Base-by-base conservation (phyloP, 1,139 yeast genomes). In the Blastobotrys illinoisensis region DNA sequence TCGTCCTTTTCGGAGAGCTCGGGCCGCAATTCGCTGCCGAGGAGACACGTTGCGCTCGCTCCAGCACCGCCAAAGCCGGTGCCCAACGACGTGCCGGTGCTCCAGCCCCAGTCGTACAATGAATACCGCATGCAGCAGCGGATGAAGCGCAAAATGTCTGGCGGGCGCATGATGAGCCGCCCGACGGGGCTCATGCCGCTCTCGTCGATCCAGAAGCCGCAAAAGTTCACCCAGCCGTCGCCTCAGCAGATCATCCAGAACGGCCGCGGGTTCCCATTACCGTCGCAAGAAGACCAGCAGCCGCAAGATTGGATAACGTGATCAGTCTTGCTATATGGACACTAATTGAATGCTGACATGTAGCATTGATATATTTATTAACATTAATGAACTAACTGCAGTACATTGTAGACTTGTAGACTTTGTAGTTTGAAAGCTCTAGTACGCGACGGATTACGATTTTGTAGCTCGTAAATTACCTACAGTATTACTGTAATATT, bases 41-140 rank as follows among this genome's bases (percentile, higher is more conserved):
- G 64, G 23, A 61, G 64, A 14, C 60, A 61, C 46, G 59, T 64
- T 5, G 58, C 63, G 3, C 47, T 61, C 45, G 67, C 66, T 2
- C 66, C 65, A 1, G 59, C 60, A 0, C 59, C 56, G 6, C 57
- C 61, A 9, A 54, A 56, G 44, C 56, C 54, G 4, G 14, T 56
- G 6, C 36, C 49, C 2, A 49, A 54, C 7, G 50, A 52, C n/a
- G 58, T 46, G 21, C 52, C 49, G 11, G 47, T 54, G 44, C 53
- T 58, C 23, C 54, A 54, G 45, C 58, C 59, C 3, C 61, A 59
- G 52, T 54, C 61, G 26, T 45, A 57, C 26, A 58, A 46, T 44
- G 61, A 58, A 26, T 58, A 54, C 50, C 52, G 56, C 32, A 46
- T 56, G 53, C 60, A 57, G 40, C 40, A 32, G 54, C 54, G 53